Base-by-base conservation (phyloP, 129 eudicot genomes). In the Flaveria trinervia region DNA sequence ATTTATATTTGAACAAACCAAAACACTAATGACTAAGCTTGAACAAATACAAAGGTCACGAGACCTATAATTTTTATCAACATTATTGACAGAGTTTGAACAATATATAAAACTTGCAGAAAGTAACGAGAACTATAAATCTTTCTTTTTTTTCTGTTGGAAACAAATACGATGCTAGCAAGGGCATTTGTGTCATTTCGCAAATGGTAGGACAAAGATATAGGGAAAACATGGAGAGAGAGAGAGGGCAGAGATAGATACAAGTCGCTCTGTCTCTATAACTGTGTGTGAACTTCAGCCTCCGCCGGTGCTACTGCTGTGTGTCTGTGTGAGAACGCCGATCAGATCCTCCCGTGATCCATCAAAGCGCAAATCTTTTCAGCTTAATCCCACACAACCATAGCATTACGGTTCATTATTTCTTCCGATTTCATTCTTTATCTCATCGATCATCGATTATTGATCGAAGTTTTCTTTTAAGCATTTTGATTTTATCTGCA, bases 171-270 rank as follows among this genome's bases (percentile, higher is more conserved):
- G 3, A 3, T 1, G 33, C 51, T 50, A 71, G 26, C 39, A n/a
- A 62, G 71, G 79, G 79, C 71, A 75, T 23, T 61, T 45, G 50
- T 20, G 79, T 74, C 79, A 45, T 25, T 74, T 23, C 2, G 3
- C 45, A 45, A 8, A 16, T 1, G 3, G 9, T 0, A 46, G 6
- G 43, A 28, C 56, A 71, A 14, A 45, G 46, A 61, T 74, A 61
- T 60, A 23, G 71, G 7, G 62, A 45, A 75, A 62, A 75, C 72
- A 13, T 15, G 56, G 79, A 64, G 64, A 75, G 72, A 75, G 72
- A 75, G 79, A 75, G n/a, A 23, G 57, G 70, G 70, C 59, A 45
- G 48, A 75, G 79, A 75, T 75, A 49, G 79, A 75, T 75, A 75
- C 79, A 75, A 64, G 72, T 46, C 65, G 39, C 41, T 50, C 65